A percentile compares a stretch with the other conserved stretches of the same genome.
Conservation (phyloP, 129 eudicot genomes). For the Arctium lappa region DNA sequence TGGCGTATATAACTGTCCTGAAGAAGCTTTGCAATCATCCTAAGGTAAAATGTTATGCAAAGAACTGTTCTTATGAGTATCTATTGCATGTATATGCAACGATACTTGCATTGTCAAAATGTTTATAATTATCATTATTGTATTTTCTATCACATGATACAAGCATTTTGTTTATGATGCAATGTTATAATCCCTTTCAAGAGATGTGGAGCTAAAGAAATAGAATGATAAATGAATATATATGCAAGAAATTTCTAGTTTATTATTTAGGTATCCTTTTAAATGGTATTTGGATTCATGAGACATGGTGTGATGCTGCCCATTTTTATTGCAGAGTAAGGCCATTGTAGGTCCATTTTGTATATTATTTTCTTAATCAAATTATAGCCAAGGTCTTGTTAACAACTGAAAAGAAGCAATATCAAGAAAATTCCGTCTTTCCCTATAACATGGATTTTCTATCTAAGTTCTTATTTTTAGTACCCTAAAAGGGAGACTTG, state of each 20-base stretch:
- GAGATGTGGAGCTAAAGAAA: background rate
- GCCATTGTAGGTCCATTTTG: background rate
- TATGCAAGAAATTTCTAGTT: too few relatives aligned
- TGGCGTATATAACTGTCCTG: slow-evolving; percentile 92
- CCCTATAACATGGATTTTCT: background rate
- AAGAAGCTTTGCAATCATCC: slow-evolving; percentile 99
- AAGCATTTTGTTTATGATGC: background rate
- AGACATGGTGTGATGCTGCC: background rate
- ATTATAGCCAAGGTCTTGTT: background rate
- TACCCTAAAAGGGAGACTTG: background rate
- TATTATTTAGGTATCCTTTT: background rate
- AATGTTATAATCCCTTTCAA: background rate
- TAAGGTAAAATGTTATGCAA: slow-evolving; percentile 51
- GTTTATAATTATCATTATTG: background rate
- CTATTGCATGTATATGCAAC: background rate
- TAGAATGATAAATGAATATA: background rate
- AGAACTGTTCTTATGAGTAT: background rate
- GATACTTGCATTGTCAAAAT: background rate
- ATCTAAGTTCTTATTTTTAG: background rate
- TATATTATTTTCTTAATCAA: background rate
- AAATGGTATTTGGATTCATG: background rate
- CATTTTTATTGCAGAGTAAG: background rate
- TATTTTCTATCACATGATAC: background rate
- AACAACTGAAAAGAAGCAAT: background rate
- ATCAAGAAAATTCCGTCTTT: background rate